Percentiles rank a stretch among this genome's conserved stretches.
Conservation (phyloP, 768 basidiomycete genomes). For the Kwoniella dejecticola region DNA sequence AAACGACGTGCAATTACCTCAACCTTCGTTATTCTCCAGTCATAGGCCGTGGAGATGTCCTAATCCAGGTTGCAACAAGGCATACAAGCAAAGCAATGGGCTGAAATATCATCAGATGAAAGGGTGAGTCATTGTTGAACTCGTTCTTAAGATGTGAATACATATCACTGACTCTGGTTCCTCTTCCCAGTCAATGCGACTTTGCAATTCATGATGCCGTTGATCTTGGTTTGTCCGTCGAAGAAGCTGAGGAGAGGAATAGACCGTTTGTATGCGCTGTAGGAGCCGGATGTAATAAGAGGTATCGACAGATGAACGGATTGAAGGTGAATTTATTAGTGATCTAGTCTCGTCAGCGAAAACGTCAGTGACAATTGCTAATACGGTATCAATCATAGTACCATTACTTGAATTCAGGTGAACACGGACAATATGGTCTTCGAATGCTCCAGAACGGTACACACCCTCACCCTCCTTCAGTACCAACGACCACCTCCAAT, state of each 20-base stretch:
- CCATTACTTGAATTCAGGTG: conserved; percentile 95
- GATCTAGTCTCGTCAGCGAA: conserved; percentile 2
- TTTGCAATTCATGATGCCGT: conserved; percentile 84
- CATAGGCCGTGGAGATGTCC: conserved; percentile 66
- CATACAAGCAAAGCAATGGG: conserved; percentile 92
- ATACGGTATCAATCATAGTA: conserved; percentile 59
- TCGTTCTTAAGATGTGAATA: neutral
- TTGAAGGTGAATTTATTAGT: conserved; percentile 60
- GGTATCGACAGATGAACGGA: conserved; percentile 99
- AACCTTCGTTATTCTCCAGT: conserved; percentile 51
- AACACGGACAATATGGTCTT: conserved; percentile 87
- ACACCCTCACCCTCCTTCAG: conserved; percentile 54
- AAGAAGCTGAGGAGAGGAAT: conserved; percentile 78
- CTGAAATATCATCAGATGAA: conserved; percentile 63
- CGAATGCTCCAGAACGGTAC: conserved; percentile 68
- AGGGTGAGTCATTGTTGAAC: conserved; percentile 34
- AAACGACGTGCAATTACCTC: conserved; percentile 37
- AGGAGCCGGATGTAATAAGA: conserved; percentile 63
- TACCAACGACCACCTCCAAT: conserved; percentile 23
- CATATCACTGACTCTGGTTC: neutral
- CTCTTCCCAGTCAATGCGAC: conserved; percentile 69
- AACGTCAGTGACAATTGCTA: neutral
- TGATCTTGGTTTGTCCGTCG: conserved; percentile 61
- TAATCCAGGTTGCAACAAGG: conserved; percentile 92
- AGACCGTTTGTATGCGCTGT: conserved; percentile 88